Base-by-base conservation (phyloP, 495 filamentous ascomycete genomes). In the Corynascus novoguineensis region DNA sequence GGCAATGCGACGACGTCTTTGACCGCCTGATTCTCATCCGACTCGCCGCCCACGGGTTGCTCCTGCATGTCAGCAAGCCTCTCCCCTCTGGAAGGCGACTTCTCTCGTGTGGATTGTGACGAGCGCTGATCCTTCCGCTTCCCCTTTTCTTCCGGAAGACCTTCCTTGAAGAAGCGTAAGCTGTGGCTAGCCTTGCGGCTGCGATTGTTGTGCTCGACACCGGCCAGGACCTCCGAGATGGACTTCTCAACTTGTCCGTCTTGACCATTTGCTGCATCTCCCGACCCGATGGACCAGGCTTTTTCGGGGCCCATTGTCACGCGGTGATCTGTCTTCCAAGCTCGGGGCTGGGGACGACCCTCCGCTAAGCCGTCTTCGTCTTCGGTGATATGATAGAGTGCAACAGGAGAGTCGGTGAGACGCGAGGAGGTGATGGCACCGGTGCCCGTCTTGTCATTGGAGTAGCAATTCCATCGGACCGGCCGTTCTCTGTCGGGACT, bases 121-220 rank as follows among this genome's bases (percentile, higher is more conserved):
- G 60, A 42, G 8, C 68, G 71, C 3, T 68, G 61, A 4, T 78
- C 75, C 51, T 69, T 76, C 48, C 68, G 70, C 58, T 75, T 75
- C 21, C 59, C 57, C 61, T 76, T 78, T 41, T 82, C 75, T 35
- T 78, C 75, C 24, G 89, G 79, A 21, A 81, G 86, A 57, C 91
- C 93, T 65, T 96, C 90, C 68, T 90, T 93, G 78, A 98, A 98
- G 50, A 97, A 79, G 4, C 93, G 83, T 44, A 98, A 71, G 64
- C 88, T 89, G 69, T 98, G 92, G 67, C 90, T 96, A 44, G 92
- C 86, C 73, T 98, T 98, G 57, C 93, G 84, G 71, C 91, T 96
- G 59, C 93, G 84, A 49, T 83, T 83, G 67, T 89, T 87, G 27
- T 81, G 85, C 65, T 96, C 92, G 35, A 81, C 76, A 32, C 88